Percentiles rank a stretch among this genome's conserved stretches.
Evolutionary conservation across 2,329 filamentous ascomycete species (phyloP).

Genomic region (Magnaporthiopsis rhizophila): DNA sequence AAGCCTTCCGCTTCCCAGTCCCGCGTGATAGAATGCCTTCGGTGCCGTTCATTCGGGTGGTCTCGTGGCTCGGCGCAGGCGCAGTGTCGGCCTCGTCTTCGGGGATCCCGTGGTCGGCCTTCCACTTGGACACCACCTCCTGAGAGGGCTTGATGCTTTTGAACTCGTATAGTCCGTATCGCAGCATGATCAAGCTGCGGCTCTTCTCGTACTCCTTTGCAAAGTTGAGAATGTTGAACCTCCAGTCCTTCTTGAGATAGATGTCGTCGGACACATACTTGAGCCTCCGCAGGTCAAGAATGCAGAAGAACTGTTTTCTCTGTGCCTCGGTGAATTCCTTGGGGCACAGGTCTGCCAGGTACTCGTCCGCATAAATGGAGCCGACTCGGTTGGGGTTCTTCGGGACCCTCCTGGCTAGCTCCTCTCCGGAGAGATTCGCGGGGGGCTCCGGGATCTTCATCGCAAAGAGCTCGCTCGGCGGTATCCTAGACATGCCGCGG

Average conservation of each 20-base stretch:
- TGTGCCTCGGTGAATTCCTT: constrained; percentile 50
- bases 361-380: constrained; percentile 54
- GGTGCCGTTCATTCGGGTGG: constrained; percentile 19
- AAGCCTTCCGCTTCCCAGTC: constrained; percentile 46
- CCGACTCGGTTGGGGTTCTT: constrained; percentile 41
- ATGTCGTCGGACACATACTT: constrained; percentile 56
- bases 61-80: constrained; percentile 18
- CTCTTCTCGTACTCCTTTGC: constrained; percentile 59
- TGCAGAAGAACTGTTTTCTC: constrained; percentile 54
- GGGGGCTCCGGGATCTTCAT: constrained; percentile 53
- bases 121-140: constrained; percentile 51
- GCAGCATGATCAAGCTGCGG: constrained; percentile 50
- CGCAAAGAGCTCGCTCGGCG: constrained; percentile 44
- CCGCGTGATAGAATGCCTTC: constrained; percentile 21
- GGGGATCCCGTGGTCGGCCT: constrained; percentile 45
- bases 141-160: constrained; percentile 53
- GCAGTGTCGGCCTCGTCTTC: constrained; percentile 32
- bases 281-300: constrained; percentile 52
- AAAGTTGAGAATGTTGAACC: constrained; percentile 53
- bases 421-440: constrained; percentile 47
- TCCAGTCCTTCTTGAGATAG: constrained; percentile 54
- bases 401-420: constrained; percentile 44
- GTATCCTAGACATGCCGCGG: constrained; percentile 40
- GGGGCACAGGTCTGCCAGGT: constrained; percentile 48
- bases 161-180: constrained; percentile 55